Evolutionary conservation across 352 stramenopile genomes (phyloP).

Genomic region (Thraustochytrium sp.): DNA sequence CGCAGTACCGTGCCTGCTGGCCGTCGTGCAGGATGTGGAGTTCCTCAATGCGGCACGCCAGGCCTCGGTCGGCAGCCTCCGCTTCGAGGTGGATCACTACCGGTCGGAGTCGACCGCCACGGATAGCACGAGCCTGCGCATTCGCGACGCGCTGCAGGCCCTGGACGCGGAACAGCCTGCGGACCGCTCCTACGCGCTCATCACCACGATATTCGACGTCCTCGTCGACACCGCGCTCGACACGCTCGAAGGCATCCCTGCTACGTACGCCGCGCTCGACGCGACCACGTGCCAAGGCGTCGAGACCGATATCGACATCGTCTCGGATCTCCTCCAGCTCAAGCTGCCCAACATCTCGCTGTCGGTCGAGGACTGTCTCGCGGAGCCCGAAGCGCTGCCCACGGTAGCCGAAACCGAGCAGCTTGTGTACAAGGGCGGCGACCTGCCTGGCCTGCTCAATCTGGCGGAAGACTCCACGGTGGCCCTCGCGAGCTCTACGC

Average conservation of each 20-base stretch:
- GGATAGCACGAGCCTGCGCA: neutral
- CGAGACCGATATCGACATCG: neutral
- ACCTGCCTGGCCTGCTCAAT: constrained; percentile 19
- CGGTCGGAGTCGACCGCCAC: neutral
- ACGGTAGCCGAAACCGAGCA: neutral
- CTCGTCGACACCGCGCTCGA: neutral
- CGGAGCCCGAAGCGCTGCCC: neutral
- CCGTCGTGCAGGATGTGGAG: neutral
- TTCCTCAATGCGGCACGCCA: neutral
- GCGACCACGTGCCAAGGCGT: neutral
- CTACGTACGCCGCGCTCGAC: neutral
- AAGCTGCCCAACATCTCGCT: neutral
- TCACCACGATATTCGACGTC: neutral
- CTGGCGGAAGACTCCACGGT: neutral
- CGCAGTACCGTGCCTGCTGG: neutral
- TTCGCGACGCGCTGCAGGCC: neutral
- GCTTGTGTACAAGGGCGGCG: neutral
- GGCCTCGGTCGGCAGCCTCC: neutral
- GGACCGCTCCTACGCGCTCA: neutral
- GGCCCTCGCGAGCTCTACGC: neutral
- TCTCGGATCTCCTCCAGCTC: neutral
- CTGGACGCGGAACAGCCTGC: neutral
- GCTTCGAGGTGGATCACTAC: neutral
- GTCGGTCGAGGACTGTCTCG: neutral
- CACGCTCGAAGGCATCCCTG: neutral